Conservation (phyloP, 129 eudicot genomes). For the Lactuca sativa region DNA sequence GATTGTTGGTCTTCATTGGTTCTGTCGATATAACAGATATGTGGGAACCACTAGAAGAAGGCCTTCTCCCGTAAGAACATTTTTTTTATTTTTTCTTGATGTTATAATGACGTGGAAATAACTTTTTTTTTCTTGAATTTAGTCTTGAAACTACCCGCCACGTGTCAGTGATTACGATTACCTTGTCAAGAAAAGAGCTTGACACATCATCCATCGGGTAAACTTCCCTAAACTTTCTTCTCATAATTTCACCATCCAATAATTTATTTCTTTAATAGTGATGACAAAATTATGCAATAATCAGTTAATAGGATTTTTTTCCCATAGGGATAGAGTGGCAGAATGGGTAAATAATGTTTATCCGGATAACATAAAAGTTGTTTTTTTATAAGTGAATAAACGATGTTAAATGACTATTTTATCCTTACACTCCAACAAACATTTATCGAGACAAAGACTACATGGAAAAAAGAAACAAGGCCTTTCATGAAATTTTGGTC, state of each 20-base stretch:
- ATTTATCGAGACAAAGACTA: too few species aligned
- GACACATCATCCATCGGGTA: conserved; percentile 54
- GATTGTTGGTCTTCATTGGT: conserved; percentile 46
- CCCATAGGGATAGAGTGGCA: too few species aligned
- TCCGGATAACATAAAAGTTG: too few species aligned
- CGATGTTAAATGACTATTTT: too few species aligned
- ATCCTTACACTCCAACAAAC: too few species aligned
- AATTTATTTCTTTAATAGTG: too few species aligned
- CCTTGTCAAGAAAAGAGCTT: conserved; percentile 58
- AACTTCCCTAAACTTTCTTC: not conserved
- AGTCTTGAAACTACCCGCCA: conserved; percentile 74
- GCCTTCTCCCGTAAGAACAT: conserved; percentile 49
- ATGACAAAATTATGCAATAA: too few species aligned
- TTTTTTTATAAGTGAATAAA: too few species aligned
- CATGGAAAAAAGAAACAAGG: too few species aligned
- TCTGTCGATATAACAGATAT: conserved; percentile 48
- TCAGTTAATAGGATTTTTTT: not conserved
- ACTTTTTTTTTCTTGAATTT: conserved; percentile 7
- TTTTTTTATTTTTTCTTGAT: not conserved
- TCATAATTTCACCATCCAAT: not conserved
- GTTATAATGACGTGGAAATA: not conserved
- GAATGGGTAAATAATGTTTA: too few species aligned
- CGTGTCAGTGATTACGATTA: conserved; percentile 66
- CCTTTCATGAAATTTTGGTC: too few species aligned
- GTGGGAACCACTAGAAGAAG: conserved; percentile 59